Conservation (phyloP, 495 filamentous ascomycete species). For the Pseudevernia furfuracea region DNA sequence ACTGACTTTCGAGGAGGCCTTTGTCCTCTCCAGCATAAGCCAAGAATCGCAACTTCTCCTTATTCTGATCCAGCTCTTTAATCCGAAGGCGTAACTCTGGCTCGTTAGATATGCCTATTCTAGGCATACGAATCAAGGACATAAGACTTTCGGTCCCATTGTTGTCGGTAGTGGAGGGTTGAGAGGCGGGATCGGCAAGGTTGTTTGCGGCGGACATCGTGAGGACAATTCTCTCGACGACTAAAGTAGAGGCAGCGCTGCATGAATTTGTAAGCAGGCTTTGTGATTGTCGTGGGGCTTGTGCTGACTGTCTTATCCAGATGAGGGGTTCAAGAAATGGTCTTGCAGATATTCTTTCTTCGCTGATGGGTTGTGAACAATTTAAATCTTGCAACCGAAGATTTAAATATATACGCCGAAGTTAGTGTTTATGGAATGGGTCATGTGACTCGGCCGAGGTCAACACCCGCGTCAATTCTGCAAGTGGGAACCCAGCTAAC, state of each 20-base stretch:
- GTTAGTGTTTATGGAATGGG: neutral
- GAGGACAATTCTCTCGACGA: neutral
- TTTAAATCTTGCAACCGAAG: neutral
- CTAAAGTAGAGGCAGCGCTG: neutral
- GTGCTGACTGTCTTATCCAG: neutral
- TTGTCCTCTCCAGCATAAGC: neutral
- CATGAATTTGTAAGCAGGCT: neutral
- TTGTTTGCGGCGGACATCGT: neutral
- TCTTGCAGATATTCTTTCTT: neutral
- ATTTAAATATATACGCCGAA: neutral
- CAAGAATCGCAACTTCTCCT: neutral
- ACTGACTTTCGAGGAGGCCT: neutral
- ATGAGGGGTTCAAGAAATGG: neutral
- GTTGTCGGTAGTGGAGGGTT: neutral
- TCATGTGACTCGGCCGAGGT: neutral
- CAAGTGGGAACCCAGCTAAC: neutral
- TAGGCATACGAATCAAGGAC: neutral
- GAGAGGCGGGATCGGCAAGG: neutral
- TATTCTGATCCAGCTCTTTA: neutral
- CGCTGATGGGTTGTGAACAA: neutral
- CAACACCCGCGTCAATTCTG: neutral
- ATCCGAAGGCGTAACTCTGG: neutral
- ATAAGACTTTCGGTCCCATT: neutral
- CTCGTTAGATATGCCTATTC: neutral
- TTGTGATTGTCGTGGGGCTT: neutral